Evolutionary conservation across 2,329 filamentous ascomycete genomes (phyloP).

Genomic region (Shiraia bambusicola): DNA sequence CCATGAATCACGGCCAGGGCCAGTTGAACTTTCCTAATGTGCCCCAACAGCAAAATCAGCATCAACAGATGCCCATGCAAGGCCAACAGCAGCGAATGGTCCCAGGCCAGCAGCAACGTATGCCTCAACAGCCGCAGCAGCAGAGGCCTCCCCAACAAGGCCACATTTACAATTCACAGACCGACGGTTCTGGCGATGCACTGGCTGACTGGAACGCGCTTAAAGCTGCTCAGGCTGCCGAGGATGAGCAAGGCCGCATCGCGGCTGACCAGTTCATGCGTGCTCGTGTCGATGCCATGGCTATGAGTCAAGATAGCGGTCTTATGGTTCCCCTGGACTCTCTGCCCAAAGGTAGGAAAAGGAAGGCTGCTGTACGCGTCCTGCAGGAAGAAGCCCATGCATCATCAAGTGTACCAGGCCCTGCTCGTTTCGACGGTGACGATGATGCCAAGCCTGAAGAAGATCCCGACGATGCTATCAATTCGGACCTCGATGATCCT

Average conservation of each 20-base stretch:
- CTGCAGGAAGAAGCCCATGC: conserved; percentile 56
- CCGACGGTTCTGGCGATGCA: conserved; percentile 71
- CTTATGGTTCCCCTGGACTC: conserved; percentile 72
- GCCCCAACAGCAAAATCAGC: conserved; percentile 21
- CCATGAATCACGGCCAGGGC: too few relatives aligned
- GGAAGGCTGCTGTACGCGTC: conserved; percentile 41
- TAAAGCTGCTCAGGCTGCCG: conserved; percentile 58
- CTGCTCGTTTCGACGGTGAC: conserved; percentile 56
- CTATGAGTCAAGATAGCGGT: conserved; percentile 71
- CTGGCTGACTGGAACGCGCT: conserved; percentile 60
- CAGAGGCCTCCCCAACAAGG: conserved; percentile 27
- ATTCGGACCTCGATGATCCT: conserved; percentile 94
- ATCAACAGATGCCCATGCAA: conserved; percentile 30
- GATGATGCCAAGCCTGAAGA: conserved; percentile 58
- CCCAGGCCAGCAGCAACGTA: conserved; percentile 27
- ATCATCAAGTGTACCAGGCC: conserved; percentile 25
- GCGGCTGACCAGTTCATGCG: conserved; percentile 70
- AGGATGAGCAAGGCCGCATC: conserved; percentile 53
- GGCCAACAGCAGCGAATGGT: conserved; percentile 35
- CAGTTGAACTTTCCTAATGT: conserved; percentile 17
- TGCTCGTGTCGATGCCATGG: conserved; percentile 64
- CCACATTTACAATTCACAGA: conserved; percentile 59
- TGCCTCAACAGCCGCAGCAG: conserved; percentile 32
- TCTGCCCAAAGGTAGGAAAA: conserved; percentile 48
- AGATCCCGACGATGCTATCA: conserved; percentile 90